These are phyloP conservation scores for Tulasnella sp. DNA, from an alignment of 768 basidiomycete genomes.

Conservation along the genomic window DNA sequence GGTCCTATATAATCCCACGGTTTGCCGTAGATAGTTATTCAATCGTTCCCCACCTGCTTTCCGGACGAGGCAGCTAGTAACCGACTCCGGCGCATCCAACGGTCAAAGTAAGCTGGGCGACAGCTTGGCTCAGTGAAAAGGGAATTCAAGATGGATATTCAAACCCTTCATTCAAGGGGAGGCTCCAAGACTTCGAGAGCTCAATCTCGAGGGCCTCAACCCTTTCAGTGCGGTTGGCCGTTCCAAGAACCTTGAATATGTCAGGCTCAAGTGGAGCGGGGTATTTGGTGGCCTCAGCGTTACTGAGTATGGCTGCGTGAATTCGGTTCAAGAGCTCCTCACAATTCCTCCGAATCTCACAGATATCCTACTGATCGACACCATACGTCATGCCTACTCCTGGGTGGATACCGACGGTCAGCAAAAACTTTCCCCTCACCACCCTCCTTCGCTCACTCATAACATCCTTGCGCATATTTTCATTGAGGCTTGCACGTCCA, in stretches of 20 bases:
- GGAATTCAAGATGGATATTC: background rate
- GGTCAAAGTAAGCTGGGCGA: slow-evolving; percentile 57
- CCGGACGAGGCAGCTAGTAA: too few relatives aligned
- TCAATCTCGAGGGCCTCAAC: background rate
- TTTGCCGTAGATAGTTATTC: too few relatives aligned
- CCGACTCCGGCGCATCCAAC: too few relatives aligned
- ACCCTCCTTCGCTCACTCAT: background rate
- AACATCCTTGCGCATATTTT: background rate
- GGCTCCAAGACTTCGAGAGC: background rate
- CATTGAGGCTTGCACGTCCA: background rate
- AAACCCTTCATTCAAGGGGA: background rate
- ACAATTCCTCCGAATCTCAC: slow-evolving; percentile 44
- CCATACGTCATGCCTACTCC: background rate
- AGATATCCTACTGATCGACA: slow-evolving; percentile 38
- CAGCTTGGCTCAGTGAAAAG: background rate
- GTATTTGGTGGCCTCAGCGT: background rate
- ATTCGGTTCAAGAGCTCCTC: slow-evolving; percentile 73
- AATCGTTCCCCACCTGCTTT: too few relatives aligned
- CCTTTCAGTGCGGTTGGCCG: background rate
- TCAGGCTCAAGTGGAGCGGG: background rate
- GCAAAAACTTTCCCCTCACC: background rate
- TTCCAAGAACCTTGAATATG: background rate
- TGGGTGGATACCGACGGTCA: background rate
- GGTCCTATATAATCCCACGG: too few relatives aligned
- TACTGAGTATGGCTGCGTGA: slow-evolving; percentile 66